phyloP scores from a whole-genome alignment of 2,329 filamentous ascomycete genomes.

The Gaeumannomyces sp. region DNA sequence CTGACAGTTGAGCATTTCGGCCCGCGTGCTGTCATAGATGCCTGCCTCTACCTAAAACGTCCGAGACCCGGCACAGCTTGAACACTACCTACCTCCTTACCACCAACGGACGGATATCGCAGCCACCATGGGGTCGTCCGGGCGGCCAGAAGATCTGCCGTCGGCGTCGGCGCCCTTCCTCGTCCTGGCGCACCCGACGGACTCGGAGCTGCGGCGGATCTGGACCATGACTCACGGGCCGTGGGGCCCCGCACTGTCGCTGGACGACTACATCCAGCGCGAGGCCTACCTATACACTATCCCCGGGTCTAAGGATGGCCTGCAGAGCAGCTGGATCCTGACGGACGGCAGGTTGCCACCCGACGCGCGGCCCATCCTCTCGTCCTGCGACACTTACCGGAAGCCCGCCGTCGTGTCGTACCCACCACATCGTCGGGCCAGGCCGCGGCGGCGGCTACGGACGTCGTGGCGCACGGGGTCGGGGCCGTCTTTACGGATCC shows the following conservation, averaged over 20 bases:
- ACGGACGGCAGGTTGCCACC: conserved; percentile 37
- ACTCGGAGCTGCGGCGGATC: conserved; percentile 44
- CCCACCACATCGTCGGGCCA: conserved; percentile 17
- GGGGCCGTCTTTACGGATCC: conserved; percentile 73
- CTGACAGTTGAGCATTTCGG: not conserved
- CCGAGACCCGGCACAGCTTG: too few relatives aligned
- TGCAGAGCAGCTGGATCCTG: conserved; percentile 59
- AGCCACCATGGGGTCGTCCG: conserved; percentile 27
- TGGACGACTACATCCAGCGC: conserved; percentile 51
- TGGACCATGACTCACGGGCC: conserved; percentile 49
- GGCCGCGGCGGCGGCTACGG: conserved; percentile 23
- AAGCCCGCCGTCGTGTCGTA: conserved; percentile 48
- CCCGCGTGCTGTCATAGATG: too few relatives aligned
- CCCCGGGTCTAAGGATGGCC: conserved; percentile 51
- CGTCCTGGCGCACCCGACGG: conserved; percentile 49
- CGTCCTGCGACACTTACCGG: conserved; percentile 57
- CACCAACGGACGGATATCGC: not conserved
- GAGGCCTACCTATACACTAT: conserved; percentile 52
- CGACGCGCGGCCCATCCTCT: conserved; percentile 47
- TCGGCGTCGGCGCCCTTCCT: conserved; percentile 30
- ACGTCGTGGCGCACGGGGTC: conserved; percentile 65
- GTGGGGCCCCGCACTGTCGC: conserved; percentile 53
- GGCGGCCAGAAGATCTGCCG: conserved; percentile 22
- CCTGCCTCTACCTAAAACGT: not conserved
- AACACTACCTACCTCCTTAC: not conserved